Conservation (phyloP, 1,139 yeast genomes). For the Yamadazyma pseudoaaseri region DNA sequence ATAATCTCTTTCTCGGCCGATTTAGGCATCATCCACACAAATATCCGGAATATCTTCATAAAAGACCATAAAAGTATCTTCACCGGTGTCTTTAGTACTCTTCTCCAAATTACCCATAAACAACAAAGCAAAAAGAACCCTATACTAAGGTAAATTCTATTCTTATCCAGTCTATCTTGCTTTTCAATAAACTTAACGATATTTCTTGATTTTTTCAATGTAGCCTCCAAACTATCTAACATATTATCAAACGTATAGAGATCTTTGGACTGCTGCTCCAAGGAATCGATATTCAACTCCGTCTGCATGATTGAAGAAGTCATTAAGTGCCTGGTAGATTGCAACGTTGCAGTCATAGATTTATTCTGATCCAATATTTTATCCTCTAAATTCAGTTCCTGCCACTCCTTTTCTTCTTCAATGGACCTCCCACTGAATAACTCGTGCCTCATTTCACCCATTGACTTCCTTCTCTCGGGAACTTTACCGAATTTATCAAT, state of each 20-base stretch:
- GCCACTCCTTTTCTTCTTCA: constrained; percentile 16
- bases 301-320: constrained; percentile 57
- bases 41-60: constrained; percentile 45
- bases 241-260: constrained; percentile 54
- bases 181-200: constrained; percentile 65
- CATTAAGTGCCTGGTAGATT: constrained; percentile 54
- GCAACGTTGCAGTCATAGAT: constrained; percentile 52
- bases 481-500: constrained; percentile 20
- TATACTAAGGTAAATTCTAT: constrained; percentile 56
- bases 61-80: constrained; percentile 58
- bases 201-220: constrained; percentile 53
- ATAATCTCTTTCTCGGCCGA: constrained; percentile 5
- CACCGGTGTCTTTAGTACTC: constrained; percentile 59
- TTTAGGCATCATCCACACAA: constrained; percentile 23
- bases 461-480: constrained; percentile 13
- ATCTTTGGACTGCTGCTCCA: constrained; percentile 58
- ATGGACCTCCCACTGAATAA: constrained; percentile 13
- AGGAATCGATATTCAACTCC: constrained; percentile 58
- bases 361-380: constrained; percentile 49
- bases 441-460: constrained; percentile 14
- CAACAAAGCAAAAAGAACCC: constrained; percentile 58
- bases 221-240: constrained; percentile 51
- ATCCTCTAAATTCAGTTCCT: constrained; percentile 22
- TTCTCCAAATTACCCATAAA: constrained; percentile 63
- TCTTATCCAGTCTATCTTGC: constrained; percentile 63